Percentiles rank a stretch among this genome's conserved stretches.
These are phyloP conservation scores for Glaciozyma antarctica DNA, from an alignment of 768 basidiomycete genomes.

Conservation along the genomic window DNA sequence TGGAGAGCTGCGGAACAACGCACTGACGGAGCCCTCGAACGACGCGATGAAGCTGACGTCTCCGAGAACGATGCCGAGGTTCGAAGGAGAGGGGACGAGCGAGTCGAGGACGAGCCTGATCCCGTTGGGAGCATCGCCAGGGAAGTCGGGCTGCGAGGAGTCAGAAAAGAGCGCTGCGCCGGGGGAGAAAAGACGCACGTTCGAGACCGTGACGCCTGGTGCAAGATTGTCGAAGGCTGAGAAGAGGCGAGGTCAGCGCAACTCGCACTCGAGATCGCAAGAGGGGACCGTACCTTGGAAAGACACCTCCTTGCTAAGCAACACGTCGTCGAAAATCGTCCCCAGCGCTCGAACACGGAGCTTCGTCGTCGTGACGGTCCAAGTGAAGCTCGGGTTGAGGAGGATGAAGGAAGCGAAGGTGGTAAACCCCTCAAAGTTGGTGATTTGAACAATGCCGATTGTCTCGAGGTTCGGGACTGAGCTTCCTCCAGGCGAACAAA, in stretches of 20 bases:
- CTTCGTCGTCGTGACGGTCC: constrained; percentile 49
- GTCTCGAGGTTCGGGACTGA: constrained; percentile 58
- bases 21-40: constrained; percentile 44
- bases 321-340: constrained; percentile 58
- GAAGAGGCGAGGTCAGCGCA: background rate
- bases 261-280: background rate
- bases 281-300: background rate
- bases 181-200: constrained; percentile 59
- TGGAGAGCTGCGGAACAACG: background rate
- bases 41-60: constrained; percentile 56
- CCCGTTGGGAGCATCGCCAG: constrained; percentile 33
- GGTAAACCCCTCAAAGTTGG: constrained; percentile 46
- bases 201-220: constrained; percentile 38
- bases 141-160: constrained; percentile 56
- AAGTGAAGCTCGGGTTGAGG: constrained; percentile 20
- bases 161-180: constrained; percentile 47
- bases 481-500: constrained; percentile 58
- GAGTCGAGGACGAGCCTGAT: constrained; percentile 30
- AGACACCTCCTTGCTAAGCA: constrained; percentile 48
- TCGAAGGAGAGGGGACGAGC: constrained; percentile 38
- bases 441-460: constrained; percentile 51
- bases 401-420: constrained; percentile 50
- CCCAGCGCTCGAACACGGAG: constrained; percentile 58
- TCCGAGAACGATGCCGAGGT: constrained; percentile 59
- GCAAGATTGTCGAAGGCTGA: constrained; percentile 22